Base-by-base conservation (phyloP, 2,329 filamentous ascomycete genomes). In the Leptosphaerulina australis region DNA sequence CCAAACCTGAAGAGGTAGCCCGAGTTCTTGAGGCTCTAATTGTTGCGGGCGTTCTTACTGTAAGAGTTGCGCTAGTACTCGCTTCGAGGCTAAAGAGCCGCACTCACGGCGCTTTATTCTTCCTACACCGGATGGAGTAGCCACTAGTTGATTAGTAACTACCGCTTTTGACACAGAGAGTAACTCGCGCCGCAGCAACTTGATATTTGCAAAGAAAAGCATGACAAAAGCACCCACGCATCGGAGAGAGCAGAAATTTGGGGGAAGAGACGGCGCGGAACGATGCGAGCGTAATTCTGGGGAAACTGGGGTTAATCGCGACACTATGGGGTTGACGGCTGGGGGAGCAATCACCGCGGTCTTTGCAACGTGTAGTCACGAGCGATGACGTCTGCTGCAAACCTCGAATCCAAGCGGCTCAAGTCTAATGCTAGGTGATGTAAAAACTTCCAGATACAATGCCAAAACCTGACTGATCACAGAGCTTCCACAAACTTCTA, bases 221-320 rank as follows among this genome's bases (percentile, higher is more conserved):
- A 21, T 17, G 2, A 35, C 17, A 15, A 47, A 46, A 37, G 20
- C 15, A 12, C 26, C 33, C 20, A 25, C 31, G 9, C 28, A 29
- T 37, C 46, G 37, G 41, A 29, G 26, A 28, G 9, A 14, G 14
- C 20, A 24, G 11, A 11, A 18, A 39, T 31, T 37, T 38, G 44
- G 49, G 44, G 38, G 12, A 45, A 46, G 35, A 50, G 46, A 54
- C 51, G 50, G 48, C 34, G 47, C 61, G 61, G 61, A 55, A 61
- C 58, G 55, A 57, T 45, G 58, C 61, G 59, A 34, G 35, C 46
- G 43, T 36, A 40, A 51, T 50, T 44, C 49, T 58, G 58, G 61
- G 56, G 59, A 56, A 58, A 44, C 51, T 47, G 61, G 61, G 61
- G 58, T 55, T 50, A 8, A 20, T 3, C 35, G 35, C 29, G 12